phyloP scores from a whole-genome alignment of 2,329 filamentous ascomycete genomes.

The Colletotrichum sp. region DNA sequence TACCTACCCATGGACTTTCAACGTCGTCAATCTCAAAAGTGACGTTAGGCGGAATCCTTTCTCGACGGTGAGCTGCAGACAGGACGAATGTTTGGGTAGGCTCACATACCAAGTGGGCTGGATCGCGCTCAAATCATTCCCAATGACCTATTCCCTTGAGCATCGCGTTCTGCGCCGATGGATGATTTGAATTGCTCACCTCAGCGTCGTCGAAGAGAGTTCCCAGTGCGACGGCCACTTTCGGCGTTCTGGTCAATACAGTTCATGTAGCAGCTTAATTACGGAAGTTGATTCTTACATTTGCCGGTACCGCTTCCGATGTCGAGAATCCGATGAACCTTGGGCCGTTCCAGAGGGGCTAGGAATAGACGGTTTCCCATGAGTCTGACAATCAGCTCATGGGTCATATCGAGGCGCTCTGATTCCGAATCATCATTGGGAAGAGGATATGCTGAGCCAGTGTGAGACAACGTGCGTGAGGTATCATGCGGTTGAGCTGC shows the following conservation, averaged over 20 bases:
- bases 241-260: no score
- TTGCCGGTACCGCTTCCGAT: slow-evolving; percentile 67
- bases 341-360: neutral
- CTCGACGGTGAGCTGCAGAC: neutral
- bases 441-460: slow-evolving; percentile 27
- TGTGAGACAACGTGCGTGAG: neutral
- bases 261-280: no score
- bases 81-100: no score
- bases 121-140: slow-evolving; percentile 34
- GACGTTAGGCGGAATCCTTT: slow-evolving; percentile 35
- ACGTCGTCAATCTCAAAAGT: slow-evolving; percentile 41
- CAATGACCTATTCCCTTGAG: slow-evolving; percentile 36
- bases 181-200: neutral
- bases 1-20: slow-evolving; percentile 30
- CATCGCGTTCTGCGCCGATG: no score
- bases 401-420: neutral
- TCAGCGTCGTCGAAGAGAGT: neutral
- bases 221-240: slow-evolving; percentile 45
- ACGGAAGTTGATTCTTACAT: slow-evolving; percentile 35
- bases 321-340: slow-evolving; percentile 51
- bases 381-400: neutral
- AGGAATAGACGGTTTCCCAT: neutral
- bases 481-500: neutral
- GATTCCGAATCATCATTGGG: slow-evolving; percentile 38
- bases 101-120: slow-evolving; percentile 29